A percentile compares a stretch with the other conserved stretches of the same genome.
phyloP scores from a whole-genome alignment of 2,329 filamentous ascomycete genomes.

The Cladosporium sphaerospermum region DNA sequence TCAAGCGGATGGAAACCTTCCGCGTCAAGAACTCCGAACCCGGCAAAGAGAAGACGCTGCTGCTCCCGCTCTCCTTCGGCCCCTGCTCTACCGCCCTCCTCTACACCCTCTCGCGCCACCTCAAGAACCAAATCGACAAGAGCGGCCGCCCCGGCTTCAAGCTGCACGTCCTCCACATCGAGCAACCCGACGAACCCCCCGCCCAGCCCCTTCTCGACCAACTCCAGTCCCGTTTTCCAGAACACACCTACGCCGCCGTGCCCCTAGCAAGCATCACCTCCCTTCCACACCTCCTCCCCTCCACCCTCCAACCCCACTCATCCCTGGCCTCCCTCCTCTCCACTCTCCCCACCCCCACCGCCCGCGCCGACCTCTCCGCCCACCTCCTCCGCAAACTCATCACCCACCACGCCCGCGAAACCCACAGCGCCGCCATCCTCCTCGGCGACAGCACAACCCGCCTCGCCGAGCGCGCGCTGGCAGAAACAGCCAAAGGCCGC shows the following conservation, averaged over 20 bases:
- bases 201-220: slow-evolving; percentile 36
- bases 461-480: slow-evolving; percentile 76
- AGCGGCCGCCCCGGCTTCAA: slow-evolving; percentile 63
- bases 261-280: background rate
- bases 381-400: slow-evolving; percentile 64
- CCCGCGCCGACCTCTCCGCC: slow-evolving; percentile 60
- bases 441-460: slow-evolving; percentile 83
- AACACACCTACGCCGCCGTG: slow-evolving; percentile 54
- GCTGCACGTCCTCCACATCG: slow-evolving; percentile 49
- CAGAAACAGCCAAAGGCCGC: slow-evolving; percentile 85
- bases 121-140: slow-evolving; percentile 58
- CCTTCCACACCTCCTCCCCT: background rate
- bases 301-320: slow-evolving; percentile 3
- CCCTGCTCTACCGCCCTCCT: slow-evolving; percentile 72
- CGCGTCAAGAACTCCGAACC: slow-evolving; percentile 43
- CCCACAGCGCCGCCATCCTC: slow-evolving; percentile 63
- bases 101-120: slow-evolving; percentile 66
- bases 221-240: slow-evolving; percentile 57
- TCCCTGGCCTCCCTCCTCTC: slow-evolving; percentile 44
- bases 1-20: slow-evolving; percentile 69
- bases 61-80: slow-evolving; percentile 79
- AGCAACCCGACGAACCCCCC: slow-evolving; percentile 33
- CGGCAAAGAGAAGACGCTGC: slow-evolving; percentile 48
- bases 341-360: slow-evolving; percentile 52
- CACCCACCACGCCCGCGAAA: slow-evolving; percentile 54